Evolutionary conservation across 169 alveolate genomes (phyloP).

Genomic region (Plasmodium vivax): DNA sequence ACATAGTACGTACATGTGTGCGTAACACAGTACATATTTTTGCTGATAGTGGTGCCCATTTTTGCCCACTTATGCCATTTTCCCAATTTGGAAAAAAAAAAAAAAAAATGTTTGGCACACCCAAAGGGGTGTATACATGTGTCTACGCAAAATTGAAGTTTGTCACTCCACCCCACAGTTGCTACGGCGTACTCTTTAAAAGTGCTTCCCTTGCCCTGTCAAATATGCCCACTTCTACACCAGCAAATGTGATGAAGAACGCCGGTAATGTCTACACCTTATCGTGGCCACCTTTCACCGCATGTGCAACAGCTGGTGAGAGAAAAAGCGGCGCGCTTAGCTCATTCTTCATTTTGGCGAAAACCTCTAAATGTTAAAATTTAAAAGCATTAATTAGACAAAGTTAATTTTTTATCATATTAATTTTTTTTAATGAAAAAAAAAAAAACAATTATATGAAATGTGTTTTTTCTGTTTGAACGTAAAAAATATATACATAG

Average conservation of each 20-base stretch:
- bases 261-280: not conserved
- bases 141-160: not conserved
- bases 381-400: conserved; percentile 55
- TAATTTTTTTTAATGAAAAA: conserved; percentile 19
- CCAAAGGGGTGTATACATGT: not conserved
- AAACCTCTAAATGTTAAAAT: conserved; percentile 42
- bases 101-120: not conserved
- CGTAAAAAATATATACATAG: not conserved
- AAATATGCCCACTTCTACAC: not conserved
- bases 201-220: not conserved
- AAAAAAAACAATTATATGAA: conserved; percentile 19
- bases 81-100: not conserved
- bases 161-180: not conserved
- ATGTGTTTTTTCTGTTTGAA: not conserved
- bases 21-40: not conserved
- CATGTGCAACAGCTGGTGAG: not conserved
- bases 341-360: not conserved
- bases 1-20: not conserved
- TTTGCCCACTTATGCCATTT: not conserved
- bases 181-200: not conserved
- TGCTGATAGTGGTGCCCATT: not conserved
- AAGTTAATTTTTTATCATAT: conserved; percentile 32
- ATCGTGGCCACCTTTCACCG: not conserved
- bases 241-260: not conserved
- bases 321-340: not conserved